phyloP scores from a whole-genome alignment of 2,329 filamentous ascomycete species.

The Talaromyces sp. region DNA sequence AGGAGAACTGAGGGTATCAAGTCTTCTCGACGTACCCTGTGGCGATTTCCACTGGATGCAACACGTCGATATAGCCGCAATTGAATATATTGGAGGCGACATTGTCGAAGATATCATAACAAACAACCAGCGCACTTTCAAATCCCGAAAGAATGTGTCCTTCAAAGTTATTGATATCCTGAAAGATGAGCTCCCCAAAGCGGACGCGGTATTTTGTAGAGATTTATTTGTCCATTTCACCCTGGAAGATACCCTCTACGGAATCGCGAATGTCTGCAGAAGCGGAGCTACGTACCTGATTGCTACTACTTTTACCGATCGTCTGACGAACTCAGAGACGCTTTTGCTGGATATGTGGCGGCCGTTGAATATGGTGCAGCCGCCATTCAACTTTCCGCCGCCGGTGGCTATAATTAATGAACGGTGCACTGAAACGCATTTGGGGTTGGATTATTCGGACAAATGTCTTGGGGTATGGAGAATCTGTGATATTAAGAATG shows the following conservation, averaged over 20 bases:
- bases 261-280: background rate
- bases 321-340: background rate
- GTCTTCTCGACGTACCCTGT: background rate
- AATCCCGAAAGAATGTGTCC: background rate
- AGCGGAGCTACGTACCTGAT: background rate
- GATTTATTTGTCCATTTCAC: background rate
- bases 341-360: background rate
- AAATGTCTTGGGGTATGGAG: background rate
- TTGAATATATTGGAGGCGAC: background rate
- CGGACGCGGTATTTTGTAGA: background rate
- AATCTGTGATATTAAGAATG: background rate
- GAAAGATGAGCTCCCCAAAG: background rate
- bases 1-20: background rate
- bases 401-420: background rate
- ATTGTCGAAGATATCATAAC: background rate
- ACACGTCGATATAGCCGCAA: background rate
- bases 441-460: too few species aligned
- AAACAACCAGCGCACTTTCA: background rate
- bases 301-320: background rate
- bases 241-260: background rate
- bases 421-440: too few species aligned
- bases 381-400: background rate
- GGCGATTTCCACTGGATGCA: slow-evolving; percentile 4
- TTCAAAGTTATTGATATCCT: background rate
- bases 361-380: background rate